phyloP scores from a whole-genome alignment of 2,329 filamentous ascomycete species.

The Cytospora paraplurivora region DNA sequence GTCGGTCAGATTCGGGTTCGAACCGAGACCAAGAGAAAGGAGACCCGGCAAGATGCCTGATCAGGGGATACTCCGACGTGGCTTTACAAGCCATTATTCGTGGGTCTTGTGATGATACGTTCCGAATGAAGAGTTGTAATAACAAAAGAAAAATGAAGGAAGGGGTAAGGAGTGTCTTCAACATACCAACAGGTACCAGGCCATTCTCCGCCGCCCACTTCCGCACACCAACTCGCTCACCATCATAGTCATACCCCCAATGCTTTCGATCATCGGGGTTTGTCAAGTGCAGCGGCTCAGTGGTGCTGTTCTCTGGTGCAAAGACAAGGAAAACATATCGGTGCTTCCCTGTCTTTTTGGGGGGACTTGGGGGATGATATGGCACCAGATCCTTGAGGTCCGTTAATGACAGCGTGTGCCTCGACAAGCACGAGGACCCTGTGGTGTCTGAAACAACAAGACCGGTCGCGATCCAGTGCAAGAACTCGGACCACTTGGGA shows the following conservation, averaged over 20 bases:
- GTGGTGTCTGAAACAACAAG: conserved; percentile 30
- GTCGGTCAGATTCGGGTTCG: too few relatives aligned
- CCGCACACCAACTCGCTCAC: conserved; percentile 41
- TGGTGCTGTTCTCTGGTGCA: conserved; percentile 43
- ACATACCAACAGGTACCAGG: conserved; percentile 45
- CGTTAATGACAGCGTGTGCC: not conserved
- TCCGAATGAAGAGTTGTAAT: too few relatives aligned
- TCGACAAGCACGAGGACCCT: conserved; percentile 29
- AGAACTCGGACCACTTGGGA: conserved; percentile 49
- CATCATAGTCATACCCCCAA: conserved; percentile 43
- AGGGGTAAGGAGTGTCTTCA: not conserved
- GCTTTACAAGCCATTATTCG: too few relatives aligned
- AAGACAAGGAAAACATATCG: conserved; percentile 48
- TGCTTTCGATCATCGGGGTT: conserved; percentile 43
- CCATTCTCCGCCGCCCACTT: conserved; percentile 46
- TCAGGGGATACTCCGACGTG: too few relatives aligned
- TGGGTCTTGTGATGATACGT: too few relatives aligned
- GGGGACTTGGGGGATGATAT: conserved; percentile 47
- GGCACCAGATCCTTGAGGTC: conserved; percentile 40
- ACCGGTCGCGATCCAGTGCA: conserved; percentile 47
- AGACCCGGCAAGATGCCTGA: too few relatives aligned
- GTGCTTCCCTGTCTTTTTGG: conserved; percentile 45
- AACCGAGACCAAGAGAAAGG: too few relatives aligned
- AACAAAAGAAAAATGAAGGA: not conserved
- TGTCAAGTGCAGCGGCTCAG: conserved; percentile 38